Base-by-base conservation (phyloP, 2,329 filamentous ascomycete species). In the Cryphonectria naterciae region DNA sequence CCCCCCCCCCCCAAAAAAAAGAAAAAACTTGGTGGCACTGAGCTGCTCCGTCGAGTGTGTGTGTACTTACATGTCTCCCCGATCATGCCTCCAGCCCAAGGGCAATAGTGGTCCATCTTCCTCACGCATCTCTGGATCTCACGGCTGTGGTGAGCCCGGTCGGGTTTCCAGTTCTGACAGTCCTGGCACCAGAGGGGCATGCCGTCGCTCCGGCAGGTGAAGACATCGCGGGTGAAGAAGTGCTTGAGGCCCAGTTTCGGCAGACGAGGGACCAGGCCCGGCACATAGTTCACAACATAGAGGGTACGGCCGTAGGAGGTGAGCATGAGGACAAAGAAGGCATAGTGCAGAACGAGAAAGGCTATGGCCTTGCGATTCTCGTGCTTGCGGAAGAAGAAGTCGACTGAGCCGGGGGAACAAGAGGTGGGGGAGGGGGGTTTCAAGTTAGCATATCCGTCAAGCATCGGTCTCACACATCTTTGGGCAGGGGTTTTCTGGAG, bases 101-200 rank as follows among this genome's bases (percentile, higher is more conserved):
- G 96, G 77, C 96, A 99, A 77, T 95, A 96, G 78, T 98, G 95
- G 74, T 98, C 95, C 92, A 98, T 96, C 77, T 96, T 96, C 56
- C 87, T 84, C 32, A 97, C 92, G 77, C 95, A 98, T 60, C 94
- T 87, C 65, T 89, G 89, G 17, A 96, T 84, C 78, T 97, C 93
- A 67, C 91, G 91, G 77, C 92, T 97, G 80, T 98, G 95, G 78
- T 97, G 94, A 2, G 92, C 88, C 4, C 95, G 88, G 77, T 98
- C 95, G 0, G 92, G 90, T 80, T 98, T 98, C 89, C 93, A 97
- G 74, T 92, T 93, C 69, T 88, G 88, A 79, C 95, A 99, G 67
- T 89, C 87, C 4, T 90, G 91, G 81, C 95, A 99, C 90, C 93
- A 98, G 43, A 89, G 88, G 0, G 95, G 95, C n/a, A 91, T 85